phyloP scores from a whole-genome alignment of 164 flowering plant genomes.

The Kingdonia uniflora region DNA sequence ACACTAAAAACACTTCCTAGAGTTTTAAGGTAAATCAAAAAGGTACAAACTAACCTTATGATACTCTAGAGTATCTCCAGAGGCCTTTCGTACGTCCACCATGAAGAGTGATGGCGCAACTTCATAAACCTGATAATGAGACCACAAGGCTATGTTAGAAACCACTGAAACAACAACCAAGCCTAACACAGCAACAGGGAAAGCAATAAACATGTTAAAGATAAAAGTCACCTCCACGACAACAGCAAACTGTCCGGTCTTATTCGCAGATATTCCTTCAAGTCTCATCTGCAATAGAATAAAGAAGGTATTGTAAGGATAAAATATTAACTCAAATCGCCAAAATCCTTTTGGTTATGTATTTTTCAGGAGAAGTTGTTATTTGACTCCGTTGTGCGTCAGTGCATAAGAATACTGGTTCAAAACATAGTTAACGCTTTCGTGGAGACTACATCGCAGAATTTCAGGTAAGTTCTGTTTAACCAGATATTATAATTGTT shows the following conservation, averaged over 20 bases:
- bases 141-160: constrained; percentile 1
- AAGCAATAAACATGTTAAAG: neutral
- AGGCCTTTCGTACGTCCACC: constrained; percentile 95
- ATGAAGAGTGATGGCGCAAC: constrained; percentile 92
- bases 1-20: neutral
- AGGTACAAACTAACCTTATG: constrained; percentile 82
- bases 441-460: too few species aligned
- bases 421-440: too few species aligned
- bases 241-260: constrained; percentile 69
- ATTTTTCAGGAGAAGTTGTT: too few species aligned
- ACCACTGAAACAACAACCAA: constrained; percentile 1
- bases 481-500: too few species aligned
- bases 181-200: neutral
- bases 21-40: neutral
- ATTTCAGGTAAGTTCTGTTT: too few species aligned
- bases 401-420: too few species aligned
- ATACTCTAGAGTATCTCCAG: constrained; percentile 94
- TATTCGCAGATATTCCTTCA: constrained; percentile 68
- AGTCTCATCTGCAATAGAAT: constrained; percentile 59
- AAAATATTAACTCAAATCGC: too few species aligned
- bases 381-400: too few species aligned
- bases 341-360: too few species aligned
- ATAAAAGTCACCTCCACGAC: constrained; percentile 64
- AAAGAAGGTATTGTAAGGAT: too few species aligned
- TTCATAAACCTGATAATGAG: constrained; percentile 53